A percentile compares a stretch with the other conserved stretches of the same genome.
These are phyloP conservation scores for Dactylonectria macrodidyma DNA, from an alignment of 2,329 filamentous ascomycete genomes.

Conservation along the genomic window DNA sequence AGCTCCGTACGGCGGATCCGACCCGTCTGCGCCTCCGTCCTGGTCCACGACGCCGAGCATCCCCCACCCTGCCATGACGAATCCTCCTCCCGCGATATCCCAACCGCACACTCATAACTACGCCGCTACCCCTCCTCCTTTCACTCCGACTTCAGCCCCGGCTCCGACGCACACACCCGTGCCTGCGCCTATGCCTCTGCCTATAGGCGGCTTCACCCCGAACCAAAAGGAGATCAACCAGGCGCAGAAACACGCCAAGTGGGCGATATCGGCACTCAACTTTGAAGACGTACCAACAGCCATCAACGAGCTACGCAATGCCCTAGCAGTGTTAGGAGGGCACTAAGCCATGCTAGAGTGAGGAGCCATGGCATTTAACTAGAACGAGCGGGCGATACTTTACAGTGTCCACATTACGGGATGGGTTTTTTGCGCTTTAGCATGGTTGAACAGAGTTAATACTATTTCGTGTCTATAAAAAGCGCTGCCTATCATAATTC, in stretches of 20 bases:
- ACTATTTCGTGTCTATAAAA: slow-evolving; percentile 26
- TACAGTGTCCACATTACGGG: slow-evolving; percentile 19
- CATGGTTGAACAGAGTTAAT: slow-evolving; percentile 32
- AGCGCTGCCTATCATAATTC: slow-evolving; percentile 35
- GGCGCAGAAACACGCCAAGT: slow-evolving; percentile 96
- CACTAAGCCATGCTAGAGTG: slow-evolving; percentile 39
- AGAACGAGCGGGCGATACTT: slow-evolving; percentile 36
- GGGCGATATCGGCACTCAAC: slow-evolving; percentile 96
- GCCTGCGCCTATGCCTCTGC: slow-evolving; percentile 30
- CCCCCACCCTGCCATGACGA: slow-evolving; percentile 37
- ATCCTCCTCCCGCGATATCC: slow-evolving; percentile 42
- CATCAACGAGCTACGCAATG: slow-evolving; percentile 84
- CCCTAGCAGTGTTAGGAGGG: slow-evolving; percentile 79
- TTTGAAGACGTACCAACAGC: slow-evolving; percentile 97
- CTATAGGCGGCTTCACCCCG: slow-evolving; percentile 30
- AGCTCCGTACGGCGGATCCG: slow-evolving; percentile 32
- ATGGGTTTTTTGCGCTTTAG: slow-evolving; percentile 7
- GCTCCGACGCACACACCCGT: slow-evolving; percentile 8
- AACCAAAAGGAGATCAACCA: slow-evolving; percentile 75
- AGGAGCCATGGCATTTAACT: slow-evolving; percentile 16
- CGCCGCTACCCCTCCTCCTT: slow-evolving; percentile 29
- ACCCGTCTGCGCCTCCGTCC: slow-evolving; percentile 40
- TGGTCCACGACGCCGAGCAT: slow-evolving; percentile 43
- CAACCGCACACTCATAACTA: slow-evolving; percentile 34
- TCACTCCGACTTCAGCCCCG: slow-evolving; percentile 27